Conservation (phyloP, 306 rosid species). For the Fragaria ananassa region DNA sequence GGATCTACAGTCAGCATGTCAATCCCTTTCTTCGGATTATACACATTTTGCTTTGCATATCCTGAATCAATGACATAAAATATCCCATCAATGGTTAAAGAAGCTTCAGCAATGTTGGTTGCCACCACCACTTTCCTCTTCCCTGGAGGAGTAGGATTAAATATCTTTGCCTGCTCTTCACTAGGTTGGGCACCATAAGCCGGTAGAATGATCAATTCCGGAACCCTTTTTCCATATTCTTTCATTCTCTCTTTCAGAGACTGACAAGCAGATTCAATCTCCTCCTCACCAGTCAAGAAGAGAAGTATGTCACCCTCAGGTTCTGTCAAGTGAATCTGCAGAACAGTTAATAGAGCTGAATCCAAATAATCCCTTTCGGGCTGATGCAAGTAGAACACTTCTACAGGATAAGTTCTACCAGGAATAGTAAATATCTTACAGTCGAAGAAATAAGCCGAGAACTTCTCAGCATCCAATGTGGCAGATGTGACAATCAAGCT, state of each 20-base stretch:
- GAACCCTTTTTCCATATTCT: slow-evolving; percentile 63
- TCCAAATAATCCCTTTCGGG: slow-evolving; percentile 84
- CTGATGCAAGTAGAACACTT: slow-evolving; percentile 71
- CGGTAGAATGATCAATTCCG: slow-evolving; percentile 75
- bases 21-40: slow-evolving; percentile 78
- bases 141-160: slow-evolving; percentile 86
- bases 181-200: slow-evolving; percentile 85
- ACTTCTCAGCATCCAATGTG: slow-evolving; percentile 84
- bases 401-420: slow-evolving; percentile 84
- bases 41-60: slow-evolving; percentile 86
- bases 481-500: slow-evolving; percentile 85
- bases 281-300: slow-evolving; percentile 93
- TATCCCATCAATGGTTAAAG: slow-evolving; percentile 86
- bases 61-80: slow-evolving; percentile 83
- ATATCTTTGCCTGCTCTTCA: slow-evolving; percentile 84
- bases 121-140: slow-evolving; percentile 90
- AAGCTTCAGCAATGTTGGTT: slow-evolving; percentile 89
- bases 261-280: slow-evolving; percentile 86
- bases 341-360: slow-evolving; percentile 70
- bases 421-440: slow-evolving; percentile 80
- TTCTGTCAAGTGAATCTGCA: slow-evolving; percentile 80
- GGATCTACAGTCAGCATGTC: slow-evolving; percentile 80
- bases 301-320: slow-evolving; percentile 94
- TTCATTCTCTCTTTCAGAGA: slow-evolving; percentile 85
- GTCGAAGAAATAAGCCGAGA: slow-evolving; percentile 75